Evolutionary conservation across 306 rosid species (phyloP).

Genomic region (Vigna hirtella): DNA sequence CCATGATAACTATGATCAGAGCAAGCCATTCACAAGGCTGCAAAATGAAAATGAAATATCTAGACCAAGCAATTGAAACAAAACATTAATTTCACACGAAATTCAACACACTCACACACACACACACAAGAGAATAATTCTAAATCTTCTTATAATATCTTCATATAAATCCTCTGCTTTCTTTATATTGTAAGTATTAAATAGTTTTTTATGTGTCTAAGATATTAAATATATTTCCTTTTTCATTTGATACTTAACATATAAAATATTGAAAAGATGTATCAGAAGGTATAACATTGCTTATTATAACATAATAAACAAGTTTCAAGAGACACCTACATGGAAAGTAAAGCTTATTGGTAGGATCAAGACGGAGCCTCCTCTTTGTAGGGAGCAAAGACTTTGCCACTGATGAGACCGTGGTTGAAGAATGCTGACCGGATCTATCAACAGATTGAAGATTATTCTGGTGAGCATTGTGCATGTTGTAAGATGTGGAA

Average conservation of each 20-base stretch:
- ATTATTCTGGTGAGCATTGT: conserved; percentile 52
- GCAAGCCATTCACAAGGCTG: conserved; percentile 27
- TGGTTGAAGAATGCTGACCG: conserved; percentile 53
- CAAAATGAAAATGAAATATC: not conserved
- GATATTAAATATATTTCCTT: not conserved
- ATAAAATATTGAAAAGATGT: not conserved
- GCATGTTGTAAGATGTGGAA: conserved; percentile 58
- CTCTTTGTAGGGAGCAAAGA: conserved; percentile 83
- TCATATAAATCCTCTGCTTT: not conserved
- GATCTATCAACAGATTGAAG: conserved; percentile 67
- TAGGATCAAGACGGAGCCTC: conserved; percentile 94
- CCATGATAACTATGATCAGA: conserved; percentile 9
- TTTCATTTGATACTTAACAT: not conserved
- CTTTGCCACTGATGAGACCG: conserved; percentile 80
- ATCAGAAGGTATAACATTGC: not conserved
- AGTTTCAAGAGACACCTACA: conserved; percentile 57
- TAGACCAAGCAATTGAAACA: conserved; percentile 35
- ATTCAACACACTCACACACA: conserved; percentile 11
- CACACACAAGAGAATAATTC: not conserved
- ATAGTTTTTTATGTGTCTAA: not conserved
- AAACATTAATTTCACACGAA: conserved; percentile 30
- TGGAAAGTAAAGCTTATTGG: conserved; percentile 92
- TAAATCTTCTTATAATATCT: not conserved
- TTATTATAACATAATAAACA: not conserved
- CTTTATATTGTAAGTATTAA: not conserved